These are phyloP conservation scores for Lactarius deliciosus DNA, from an alignment of 768 basidiomycete genomes.

Conservation along the genomic window DNA sequence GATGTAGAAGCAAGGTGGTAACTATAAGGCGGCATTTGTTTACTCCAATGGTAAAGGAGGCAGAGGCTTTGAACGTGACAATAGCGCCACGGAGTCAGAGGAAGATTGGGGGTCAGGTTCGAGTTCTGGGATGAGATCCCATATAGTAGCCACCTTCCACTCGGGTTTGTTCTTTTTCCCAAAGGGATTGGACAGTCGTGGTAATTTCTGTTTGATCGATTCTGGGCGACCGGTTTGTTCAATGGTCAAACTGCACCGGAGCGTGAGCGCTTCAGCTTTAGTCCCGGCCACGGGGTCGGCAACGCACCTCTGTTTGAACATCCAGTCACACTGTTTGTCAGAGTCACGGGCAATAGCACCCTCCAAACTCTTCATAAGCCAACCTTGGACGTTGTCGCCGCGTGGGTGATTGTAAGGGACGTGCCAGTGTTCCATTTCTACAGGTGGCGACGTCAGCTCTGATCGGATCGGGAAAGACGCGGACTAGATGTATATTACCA, in stretches of 20 bases:
- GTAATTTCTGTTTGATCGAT: constrained; percentile 6
- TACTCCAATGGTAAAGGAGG: background rate
- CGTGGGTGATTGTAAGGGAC: constrained; percentile 42
- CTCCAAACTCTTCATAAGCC: constrained; percentile 38
- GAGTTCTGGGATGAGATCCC: constrained; percentile 21
- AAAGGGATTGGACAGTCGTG: constrained; percentile 21
- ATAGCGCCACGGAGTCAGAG: background rate
- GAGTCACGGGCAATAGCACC: constrained; percentile 33
- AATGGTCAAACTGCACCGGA: constrained; percentile 10
- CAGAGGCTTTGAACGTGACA: background rate
- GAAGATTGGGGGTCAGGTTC: background rate
- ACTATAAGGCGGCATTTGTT: background rate
- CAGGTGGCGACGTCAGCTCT: constrained; percentile 5
- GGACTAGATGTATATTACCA: constrained; percentile 10
- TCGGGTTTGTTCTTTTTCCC: constrained; percentile 20
- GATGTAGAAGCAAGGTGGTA: background rate
- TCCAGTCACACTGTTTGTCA: constrained; percentile 29
- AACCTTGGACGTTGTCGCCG: constrained; percentile 39
- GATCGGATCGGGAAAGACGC: background rate
- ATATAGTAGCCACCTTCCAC: constrained; percentile 18
- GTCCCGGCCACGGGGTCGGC: background rate
- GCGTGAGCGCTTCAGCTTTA: background rate
- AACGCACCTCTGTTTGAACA: constrained; percentile 33
- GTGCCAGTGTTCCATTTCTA: constrained; percentile 51
- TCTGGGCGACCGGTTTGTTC: constrained; percentile 25